Conservation (phyloP, 2,329 filamentous ascomycete genomes). For the Fusarium nelsonii region DNA sequence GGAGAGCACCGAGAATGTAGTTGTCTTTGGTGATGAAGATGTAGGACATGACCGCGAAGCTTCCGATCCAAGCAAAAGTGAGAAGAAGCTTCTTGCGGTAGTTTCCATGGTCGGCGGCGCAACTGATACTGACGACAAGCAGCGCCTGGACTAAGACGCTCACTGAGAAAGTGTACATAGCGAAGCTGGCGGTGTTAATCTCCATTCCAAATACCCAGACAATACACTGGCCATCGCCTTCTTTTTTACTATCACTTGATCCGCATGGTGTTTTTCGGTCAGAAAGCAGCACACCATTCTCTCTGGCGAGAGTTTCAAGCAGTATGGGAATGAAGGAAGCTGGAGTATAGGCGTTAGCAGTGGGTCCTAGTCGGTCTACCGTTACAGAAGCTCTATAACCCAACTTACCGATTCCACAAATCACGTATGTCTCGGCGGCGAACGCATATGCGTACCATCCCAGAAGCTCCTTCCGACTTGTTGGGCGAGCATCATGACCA, state of each 20-base stretch:
- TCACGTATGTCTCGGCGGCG: conserved; percentile 95
- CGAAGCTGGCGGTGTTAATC: conserved; percentile 96
- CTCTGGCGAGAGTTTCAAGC: conserved; percentile 90
- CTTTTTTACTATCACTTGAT: conserved; percentile 67
- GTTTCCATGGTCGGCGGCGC: conserved; percentile 92
- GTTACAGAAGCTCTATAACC: background rate
- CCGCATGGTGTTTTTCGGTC: conserved; percentile 82
- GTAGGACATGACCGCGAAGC: conserved; percentile 88
- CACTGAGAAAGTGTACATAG: conserved; percentile 97
- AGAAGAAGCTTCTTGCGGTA: conserved; percentile 91
- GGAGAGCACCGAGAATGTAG: conserved; percentile 83
- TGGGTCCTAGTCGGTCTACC: background rate
- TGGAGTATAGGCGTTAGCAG: conserved; percentile 52
- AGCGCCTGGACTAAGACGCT: conserved; percentile 91
- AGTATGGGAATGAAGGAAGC: conserved; percentile 96
- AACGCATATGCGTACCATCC: conserved; percentile 98
- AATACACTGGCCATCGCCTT: conserved; percentile 77
- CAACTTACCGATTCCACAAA: conserved; percentile 78
- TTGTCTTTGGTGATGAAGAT: conserved; percentile 79
- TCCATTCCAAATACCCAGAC: conserved; percentile 84
- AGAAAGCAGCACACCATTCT: conserved; percentile 87
- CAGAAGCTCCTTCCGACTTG: conserved; percentile 85
- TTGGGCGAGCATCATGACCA: conserved; percentile 89
- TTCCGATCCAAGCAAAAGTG: conserved; percentile 85
- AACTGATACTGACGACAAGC: conserved; percentile 95